Conservation (phyloP, 2,329 filamentous ascomycete species). For the Dryadomyces quercus-mongolicae region DNA sequence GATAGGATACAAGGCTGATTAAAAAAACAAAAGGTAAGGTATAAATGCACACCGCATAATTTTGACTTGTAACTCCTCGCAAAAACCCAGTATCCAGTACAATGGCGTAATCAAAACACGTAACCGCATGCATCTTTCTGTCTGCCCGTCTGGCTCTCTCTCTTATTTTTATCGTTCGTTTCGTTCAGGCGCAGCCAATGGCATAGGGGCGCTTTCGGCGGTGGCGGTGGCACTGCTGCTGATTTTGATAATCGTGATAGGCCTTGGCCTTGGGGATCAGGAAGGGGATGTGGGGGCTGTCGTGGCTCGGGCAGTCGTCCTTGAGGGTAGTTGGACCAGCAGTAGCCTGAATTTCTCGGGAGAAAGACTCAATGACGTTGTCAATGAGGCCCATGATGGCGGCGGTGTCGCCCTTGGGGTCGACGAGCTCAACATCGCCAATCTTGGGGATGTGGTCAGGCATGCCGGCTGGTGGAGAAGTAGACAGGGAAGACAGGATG, state of each 20-base stretch:
- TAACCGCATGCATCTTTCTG: not conserved
- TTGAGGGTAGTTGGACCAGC: not conserved
- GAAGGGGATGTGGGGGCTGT: conserved; percentile 7
- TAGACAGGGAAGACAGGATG: not conserved
- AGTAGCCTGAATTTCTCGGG: conserved; percentile 11
- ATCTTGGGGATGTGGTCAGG: conserved; percentile 8
- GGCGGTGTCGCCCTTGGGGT: conserved; percentile 15
- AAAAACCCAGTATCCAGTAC: not conserved
- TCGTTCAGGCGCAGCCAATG: conserved; percentile 5
- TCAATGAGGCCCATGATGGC: conserved; percentile 12
- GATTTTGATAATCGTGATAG: conserved; percentile 6
- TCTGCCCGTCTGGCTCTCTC: too few relatives aligned
- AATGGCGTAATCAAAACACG: not conserved
- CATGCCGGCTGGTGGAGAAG: not conserved
- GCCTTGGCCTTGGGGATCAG: conserved; percentile 14
- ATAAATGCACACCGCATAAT: not conserved
- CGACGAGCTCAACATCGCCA: conserved; percentile 18
- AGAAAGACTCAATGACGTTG: conserved; percentile 15
- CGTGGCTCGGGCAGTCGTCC: not conserved
- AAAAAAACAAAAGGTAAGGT: not conserved
- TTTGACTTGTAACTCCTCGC: not conserved
- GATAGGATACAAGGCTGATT: not conserved
- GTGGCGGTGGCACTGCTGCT: not conserved
- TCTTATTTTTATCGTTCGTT: not conserved
- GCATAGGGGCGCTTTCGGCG: conserved; percentile 3